Base-by-base conservation (phyloP, 2,329 filamentous ascomycete species). In the Fusarium sp. region DNA sequence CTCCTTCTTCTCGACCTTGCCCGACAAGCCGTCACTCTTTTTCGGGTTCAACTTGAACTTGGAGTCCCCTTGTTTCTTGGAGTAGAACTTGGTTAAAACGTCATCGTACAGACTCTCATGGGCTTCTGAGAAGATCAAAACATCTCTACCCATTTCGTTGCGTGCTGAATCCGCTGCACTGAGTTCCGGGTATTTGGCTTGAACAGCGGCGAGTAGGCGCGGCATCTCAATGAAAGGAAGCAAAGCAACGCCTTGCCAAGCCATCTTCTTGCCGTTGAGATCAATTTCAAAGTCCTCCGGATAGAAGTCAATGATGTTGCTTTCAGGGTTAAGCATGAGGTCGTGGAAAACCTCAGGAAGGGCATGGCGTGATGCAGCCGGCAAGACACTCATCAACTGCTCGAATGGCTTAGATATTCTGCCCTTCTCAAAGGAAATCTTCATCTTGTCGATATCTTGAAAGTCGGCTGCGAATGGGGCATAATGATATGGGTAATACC, bases 401-500 rank as follows among this genome's bases (percentile, higher is more conserved):
- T 99, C 96, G 79, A 97, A 99, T 0, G 96, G 97, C 74, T 87
- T 92, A 76, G 97, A 98, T 8, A 94, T 93, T 54, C 87, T 90
- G 16, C 95, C 95, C 81, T 95, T 94, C 65, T 94, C 88, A 75
- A 99, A 99, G 23, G 88, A 85, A 73, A 97, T 89, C 37, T 93
- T 87, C 86, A 97, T 90, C 74, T 94, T 91, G 58, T 87, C 89
- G 49, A 99, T 86, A 62, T 95, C 91, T 65, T 93, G 91, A 81
- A 99, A 99, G 81, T 99, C 96, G 58, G 94, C 93, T 5, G 96
- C 96, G 80, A 99, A 99, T 7, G 97, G 96, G 3, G 96, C 97
- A 80, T 99, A 99, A 80, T 99, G 96, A 79, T 98, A 97, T 1
- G 96, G 96, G 79, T 98, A 99, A 81, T 96, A 99, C 96, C 96